Percentiles rank a stretch among this genome's conserved stretches.
These are phyloP conservation scores for Phaeolepiota aurea DNA, from an alignment of 768 basidiomycete species.

Conservation along the genomic window DNA sequence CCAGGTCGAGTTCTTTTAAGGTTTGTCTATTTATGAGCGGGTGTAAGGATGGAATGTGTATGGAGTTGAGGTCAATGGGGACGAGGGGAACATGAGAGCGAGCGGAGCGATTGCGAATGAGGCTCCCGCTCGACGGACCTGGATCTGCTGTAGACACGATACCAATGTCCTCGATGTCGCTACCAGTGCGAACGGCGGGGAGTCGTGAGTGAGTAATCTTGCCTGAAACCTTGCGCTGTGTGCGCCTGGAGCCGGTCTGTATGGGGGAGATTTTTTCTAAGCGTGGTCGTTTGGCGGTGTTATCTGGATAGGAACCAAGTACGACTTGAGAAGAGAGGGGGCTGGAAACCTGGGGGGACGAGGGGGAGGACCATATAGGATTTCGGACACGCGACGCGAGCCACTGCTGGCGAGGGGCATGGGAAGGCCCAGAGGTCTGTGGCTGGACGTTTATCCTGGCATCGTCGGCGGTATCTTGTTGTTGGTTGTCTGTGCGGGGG, in stretches of 20 bases:
- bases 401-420: conserved; percentile 35
- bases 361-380: conserved; percentile 19
- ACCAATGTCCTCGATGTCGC: conserved; percentile 39
- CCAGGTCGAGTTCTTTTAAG: conserved; percentile 77
- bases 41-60: conserved; percentile 57
- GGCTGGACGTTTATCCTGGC: conserved; percentile 20
- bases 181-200: conserved; percentile 24
- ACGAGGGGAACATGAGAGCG: conserved; percentile 17
- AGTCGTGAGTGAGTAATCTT: conserved; percentile 17
- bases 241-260: conserved; percentile 13
- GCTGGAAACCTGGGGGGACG: conserved; percentile 21
- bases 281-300: conserved; percentile 30
- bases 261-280: conserved; percentile 19
- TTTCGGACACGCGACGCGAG: conserved; percentile 17
- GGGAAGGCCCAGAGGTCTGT: conserved; percentile 11
- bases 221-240: conserved; percentile 8
- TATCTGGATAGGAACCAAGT: conserved; percentile 11
- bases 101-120: conserved; percentile 18
- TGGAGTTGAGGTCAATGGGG: conserved; percentile 34
- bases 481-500: conserved; percentile 5
- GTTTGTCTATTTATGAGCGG: conserved; percentile 82
- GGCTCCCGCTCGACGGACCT: conserved; percentile 36
- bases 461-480: conserved; percentile 21
- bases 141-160: conserved; percentile 32
- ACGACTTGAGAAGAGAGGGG: conserved; percentile 19